Conservation (phyloP, 768 basidiomycete genomes). For the Antrodiella citrinella region DNA sequence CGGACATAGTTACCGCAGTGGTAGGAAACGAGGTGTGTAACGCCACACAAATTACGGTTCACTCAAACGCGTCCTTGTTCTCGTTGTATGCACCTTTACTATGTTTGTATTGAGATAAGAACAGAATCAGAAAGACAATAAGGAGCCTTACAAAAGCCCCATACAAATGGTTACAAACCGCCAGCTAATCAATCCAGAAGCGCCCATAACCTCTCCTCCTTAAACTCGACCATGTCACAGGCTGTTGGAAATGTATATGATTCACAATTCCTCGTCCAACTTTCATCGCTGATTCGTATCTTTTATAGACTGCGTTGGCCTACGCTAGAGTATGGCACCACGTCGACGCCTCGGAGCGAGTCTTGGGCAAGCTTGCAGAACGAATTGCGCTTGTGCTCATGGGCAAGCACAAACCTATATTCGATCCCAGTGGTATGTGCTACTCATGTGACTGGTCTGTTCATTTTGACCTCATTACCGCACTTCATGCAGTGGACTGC, state of each 20-base stretch:
- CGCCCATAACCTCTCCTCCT: too few relatives aligned
- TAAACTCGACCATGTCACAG: conserved; percentile 55
- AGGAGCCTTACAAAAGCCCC: too few relatives aligned
- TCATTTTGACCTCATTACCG: not conserved
- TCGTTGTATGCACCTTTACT: too few relatives aligned
- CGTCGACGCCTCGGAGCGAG: conserved; percentile 81
- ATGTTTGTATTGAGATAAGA: too few relatives aligned
- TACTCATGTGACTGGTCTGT: not conserved
- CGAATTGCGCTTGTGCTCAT: conserved; percentile 92
- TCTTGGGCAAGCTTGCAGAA: conserved; percentile 92
- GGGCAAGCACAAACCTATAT: conserved; percentile 99
- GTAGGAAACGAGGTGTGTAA: conserved; percentile 1
- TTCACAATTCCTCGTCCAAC: conserved; percentile 6
- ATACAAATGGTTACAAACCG: too few relatives aligned
- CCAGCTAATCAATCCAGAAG: too few relatives aligned
- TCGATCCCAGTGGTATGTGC: conserved; percentile 77
- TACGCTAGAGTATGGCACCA: conserved; percentile 97
- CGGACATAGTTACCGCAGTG: conserved; percentile 26
- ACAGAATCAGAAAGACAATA: too few relatives aligned
- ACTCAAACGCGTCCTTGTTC: too few relatives aligned
- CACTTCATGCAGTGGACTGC: conserved; percentile 63
- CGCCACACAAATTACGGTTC: too few relatives aligned
- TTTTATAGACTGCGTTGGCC: conserved; percentile 78
- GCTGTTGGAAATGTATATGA: conserved; percentile 73
- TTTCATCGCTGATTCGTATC: not conserved